Base-by-base conservation (phyloP, 371 early-diverging fungal genomes). In the Mycotypha africana region DNA sequence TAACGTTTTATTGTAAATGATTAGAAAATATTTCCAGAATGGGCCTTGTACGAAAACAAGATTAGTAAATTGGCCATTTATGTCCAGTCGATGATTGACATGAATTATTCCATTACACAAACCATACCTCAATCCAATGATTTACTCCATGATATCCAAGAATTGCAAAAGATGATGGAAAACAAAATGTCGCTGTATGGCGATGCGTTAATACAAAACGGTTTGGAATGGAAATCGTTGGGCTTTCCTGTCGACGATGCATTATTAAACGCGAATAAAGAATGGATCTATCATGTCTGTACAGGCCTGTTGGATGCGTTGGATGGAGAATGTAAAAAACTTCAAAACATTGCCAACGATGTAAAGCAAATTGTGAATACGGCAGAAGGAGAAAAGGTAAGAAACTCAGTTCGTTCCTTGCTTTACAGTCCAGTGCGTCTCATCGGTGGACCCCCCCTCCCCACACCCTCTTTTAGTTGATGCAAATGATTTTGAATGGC, bases 181-280 rank as follows among this genome's bases (percentile, higher is more conserved):
- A 48, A 25, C 4, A 66, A 67, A 38, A 45, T 47, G 9, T 22
- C 46, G 8, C 21, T 69, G 2, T 73, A 69, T 42, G 65, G 70
- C 4, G 67, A 73, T 31, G 52, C 56, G 9, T 26, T 73, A 4
- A 41, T 49, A n/a, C 74, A 73, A 16, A 64, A 69, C 41, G 74
- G 74, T 2, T 32, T 73, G 11, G 65, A 61, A 47, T 73, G 74
- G 74, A 69, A 67, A 46, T 61, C 70, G 1, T 64, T 73, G 65
- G 74, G 70, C 2, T 24, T 73, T 36, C 74, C 74, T 2, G 74
- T 65, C 10, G 62, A 73, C 24, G 65, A 67, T 10, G 51, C 54
- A n/a, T 42, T 73, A 9, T 42, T 73, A 10, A 62, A 49, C 4
- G 49, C 60, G 1, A 57, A 56, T 7, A 67, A 67, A 47, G 60